Percentiles rank a stretch among this genome's conserved stretches.
phyloP scores from a whole-genome alignment of 192 early-diverging fungal species.

The Dimargaris cristalligena region DNA sequence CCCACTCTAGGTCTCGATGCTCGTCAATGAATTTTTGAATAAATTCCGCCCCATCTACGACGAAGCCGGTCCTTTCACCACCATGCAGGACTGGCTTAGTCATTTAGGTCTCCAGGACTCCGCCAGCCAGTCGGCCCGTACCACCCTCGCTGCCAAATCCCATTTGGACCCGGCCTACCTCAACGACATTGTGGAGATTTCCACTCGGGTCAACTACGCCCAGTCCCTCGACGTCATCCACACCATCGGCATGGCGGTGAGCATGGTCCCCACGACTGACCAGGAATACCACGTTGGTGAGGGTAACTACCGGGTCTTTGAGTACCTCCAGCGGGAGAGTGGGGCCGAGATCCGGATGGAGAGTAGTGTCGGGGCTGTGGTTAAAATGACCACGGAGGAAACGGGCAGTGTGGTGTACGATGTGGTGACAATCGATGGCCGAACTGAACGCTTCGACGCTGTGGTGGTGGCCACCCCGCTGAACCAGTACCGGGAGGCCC shows the following conservation, averaged over 20 bases:
- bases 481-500: not conserved
- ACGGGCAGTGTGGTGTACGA: conserved; percentile 12
- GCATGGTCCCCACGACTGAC: conserved; percentile 16
- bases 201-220: conserved; percentile 45
- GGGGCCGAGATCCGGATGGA: conserved; percentile 27
- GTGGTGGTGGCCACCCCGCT: conserved; percentile 40
- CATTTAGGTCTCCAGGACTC: conserved; percentile 16
- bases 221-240: conserved; percentile 36
- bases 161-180: conserved; percentile 22
- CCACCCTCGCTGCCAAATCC: conserved; percentile 14
- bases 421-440: conserved; percentile 19
- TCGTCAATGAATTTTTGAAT: conserved; percentile 14
- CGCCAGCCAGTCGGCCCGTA: conserved; percentile 18
- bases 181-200: conserved; percentile 37
- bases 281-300: conserved; percentile 18
- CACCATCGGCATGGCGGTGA: conserved; percentile 30
- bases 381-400: conserved; percentile 10
- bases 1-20: not conserved
- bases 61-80: conserved; percentile 14
- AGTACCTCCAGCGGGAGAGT: conserved; percentile 27
- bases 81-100: conserved; percentile 16
- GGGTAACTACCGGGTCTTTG: conserved; percentile 43
- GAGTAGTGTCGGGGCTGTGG: conserved; percentile 23
- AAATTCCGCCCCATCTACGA: conserved; percentile 23
- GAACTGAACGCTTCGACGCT: conserved; percentile 31